A percentile compares a stretch with the other conserved stretches of the same genome.
Evolutionary conservation across 2,329 filamentous ascomycete genomes (phyloP).

Genomic region (Colletotrichum karsti): DNA sequence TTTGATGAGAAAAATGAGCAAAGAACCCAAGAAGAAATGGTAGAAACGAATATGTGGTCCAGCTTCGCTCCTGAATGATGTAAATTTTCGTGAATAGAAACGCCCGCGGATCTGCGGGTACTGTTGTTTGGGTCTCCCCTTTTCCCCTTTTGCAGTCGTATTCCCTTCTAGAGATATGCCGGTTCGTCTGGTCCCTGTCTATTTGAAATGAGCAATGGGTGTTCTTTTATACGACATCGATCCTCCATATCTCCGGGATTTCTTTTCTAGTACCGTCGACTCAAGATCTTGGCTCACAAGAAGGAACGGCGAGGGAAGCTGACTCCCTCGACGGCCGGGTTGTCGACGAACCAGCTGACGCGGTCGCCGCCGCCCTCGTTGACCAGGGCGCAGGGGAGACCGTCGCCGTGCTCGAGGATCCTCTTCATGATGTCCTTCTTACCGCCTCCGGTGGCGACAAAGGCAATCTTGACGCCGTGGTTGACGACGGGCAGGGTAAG

Average conservation of each 20-base stretch:
- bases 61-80: slow-evolving; percentile 8
- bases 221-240: slow-evolving; percentile 3
- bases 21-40: not conserved
- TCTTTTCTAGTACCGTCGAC: not conserved
- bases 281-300: slow-evolving; percentile 43
- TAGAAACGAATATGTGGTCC: slow-evolving; percentile 5
- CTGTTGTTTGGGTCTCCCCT: not conserved
- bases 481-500: slow-evolving; percentile 90
- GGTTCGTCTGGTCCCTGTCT: slow-evolving; percentile 14
- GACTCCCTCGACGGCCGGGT: slow-evolving; percentile 85
- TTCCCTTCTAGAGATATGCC: slow-evolving; percentile 17
- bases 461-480: slow-evolving; percentile 86
- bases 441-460: slow-evolving; percentile 86
- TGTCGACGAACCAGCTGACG: slow-evolving; percentile 95
- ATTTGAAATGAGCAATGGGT: slow-evolving; percentile 15
- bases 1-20: not conserved
- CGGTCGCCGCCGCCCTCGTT: slow-evolving; percentile 86
- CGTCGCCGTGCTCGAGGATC: slow-evolving; percentile 87
- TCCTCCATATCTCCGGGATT: not conserved
- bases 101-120: not conserved
- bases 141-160: not conserved
- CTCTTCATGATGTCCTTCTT: slow-evolving; percentile 94
- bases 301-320: slow-evolving; percentile 79
- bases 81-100: slow-evolving; percentile 1
- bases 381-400: slow-evolving; percentile 85